Percentiles rank a stretch among this genome's conserved stretches.
phyloP scores from a whole-genome alignment of 805 yeast genomes.

The Debaryomyces maramus region DNA sequence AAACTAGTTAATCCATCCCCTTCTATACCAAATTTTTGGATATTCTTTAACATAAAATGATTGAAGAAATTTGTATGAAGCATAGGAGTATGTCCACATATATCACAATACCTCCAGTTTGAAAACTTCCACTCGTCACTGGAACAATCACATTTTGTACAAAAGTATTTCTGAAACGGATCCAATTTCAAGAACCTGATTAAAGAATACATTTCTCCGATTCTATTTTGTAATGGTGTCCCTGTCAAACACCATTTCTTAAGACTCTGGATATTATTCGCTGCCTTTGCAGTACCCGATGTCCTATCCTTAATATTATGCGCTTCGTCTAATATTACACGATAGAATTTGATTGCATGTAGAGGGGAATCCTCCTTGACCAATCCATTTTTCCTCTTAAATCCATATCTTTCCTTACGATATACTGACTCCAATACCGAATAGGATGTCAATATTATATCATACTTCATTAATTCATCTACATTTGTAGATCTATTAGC shows the following conservation, averaged over 20 bases:
- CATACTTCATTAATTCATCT: slow-evolving; percentile 59
- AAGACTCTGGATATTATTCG: slow-evolving; percentile 65
- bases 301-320: slow-evolving; percentile 96
- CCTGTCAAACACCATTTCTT: slow-evolving; percentile 94
- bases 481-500: slow-evolving; percentile 64
- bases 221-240: slow-evolving; percentile 93
- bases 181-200: slow-evolving; percentile 78
- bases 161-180: slow-evolving; percentile 87
- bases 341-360: slow-evolving; percentile 72
- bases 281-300: slow-evolving; percentile 91
- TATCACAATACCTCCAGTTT: slow-evolving; percentile 79
- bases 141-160: slow-evolving; percentile 88
- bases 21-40: slow-evolving; percentile 78
- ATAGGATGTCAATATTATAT: slow-evolving; percentile 88
- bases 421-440: slow-evolving; percentile 86
- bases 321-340: slow-evolving; percentile 94
- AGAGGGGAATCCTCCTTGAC: slow-evolving; percentile 75
- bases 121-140: slow-evolving; percentile 83
- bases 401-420: slow-evolving; percentile 82
- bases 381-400: slow-evolving; percentile 66
- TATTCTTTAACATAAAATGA: slow-evolving; percentile 92
- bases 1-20: slow-evolving; percentile 83
- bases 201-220: slow-evolving; percentile 93
- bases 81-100: slow-evolving; percentile 92
- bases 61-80: slow-evolving; percentile 93